Conservation (phyloP, 106 monocot genomes). For the Iris macrosiphon region DNA sequence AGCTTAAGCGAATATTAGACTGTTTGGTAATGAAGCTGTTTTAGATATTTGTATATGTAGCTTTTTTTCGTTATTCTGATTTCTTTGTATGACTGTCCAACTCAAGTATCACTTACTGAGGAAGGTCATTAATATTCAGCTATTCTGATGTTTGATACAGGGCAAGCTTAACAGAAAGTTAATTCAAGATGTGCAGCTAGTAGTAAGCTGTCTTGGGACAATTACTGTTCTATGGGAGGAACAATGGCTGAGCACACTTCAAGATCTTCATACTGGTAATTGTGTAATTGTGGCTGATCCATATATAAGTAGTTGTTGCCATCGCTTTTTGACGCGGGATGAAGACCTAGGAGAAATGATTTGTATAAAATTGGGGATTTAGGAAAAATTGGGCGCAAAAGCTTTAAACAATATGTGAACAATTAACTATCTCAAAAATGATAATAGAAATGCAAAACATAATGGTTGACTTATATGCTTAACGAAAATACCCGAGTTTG, state of each 20-base stretch:
- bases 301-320: too few relatives aligned
- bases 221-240: conserved; percentile 99
- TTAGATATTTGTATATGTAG: not conserved
- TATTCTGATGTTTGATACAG: conserved; percentile 35
- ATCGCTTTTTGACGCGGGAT: too few relatives aligned
- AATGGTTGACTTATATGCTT: too few relatives aligned
- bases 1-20: conserved; percentile 63
- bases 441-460: too few relatives aligned
- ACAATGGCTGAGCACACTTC: conserved; percentile 95
- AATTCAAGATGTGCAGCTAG: conserved; percentile 85
- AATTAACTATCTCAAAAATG: too few relatives aligned
- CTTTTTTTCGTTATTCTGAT: not conserved
- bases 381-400: too few relatives aligned
- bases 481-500: too few relatives aligned
- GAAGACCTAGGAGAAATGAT: too few relatives aligned
- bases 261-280: conserved; percentile 94
- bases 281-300: too few relatives aligned
- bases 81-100: not conserved
- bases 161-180: conserved; percentile 67
- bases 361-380: too few relatives aligned
- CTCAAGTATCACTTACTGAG: not conserved
- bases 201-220: conserved; percentile 67
- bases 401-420: too few relatives aligned
- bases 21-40: conserved; percentile 54
- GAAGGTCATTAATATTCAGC: not conserved